phyloP scores from a whole-genome alignment of 805 yeast species.

The Cyberlindnera petersonii region DNA sequence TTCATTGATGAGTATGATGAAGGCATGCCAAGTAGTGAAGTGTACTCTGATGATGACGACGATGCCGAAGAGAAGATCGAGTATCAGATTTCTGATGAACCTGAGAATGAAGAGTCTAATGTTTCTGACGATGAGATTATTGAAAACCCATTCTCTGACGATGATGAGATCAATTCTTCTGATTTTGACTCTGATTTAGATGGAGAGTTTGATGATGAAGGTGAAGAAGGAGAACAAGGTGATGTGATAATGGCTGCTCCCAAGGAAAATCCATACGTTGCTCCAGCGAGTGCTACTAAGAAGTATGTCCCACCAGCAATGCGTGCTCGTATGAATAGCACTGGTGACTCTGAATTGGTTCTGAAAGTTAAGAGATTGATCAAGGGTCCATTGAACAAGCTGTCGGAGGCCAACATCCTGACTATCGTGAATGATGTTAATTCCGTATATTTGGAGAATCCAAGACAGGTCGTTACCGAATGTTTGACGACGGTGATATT shows the following conservation, averaged over 20 bases:
- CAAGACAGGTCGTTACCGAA: constrained; percentile 79
- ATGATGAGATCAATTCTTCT: constrained; percentile 39
- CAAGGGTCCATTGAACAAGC: constrained; percentile 80
- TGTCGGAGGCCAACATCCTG: constrained; percentile 82
- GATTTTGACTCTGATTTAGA: constrained; percentile 42
- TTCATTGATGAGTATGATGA: constrained; percentile 36
- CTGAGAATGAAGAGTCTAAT: constrained; percentile 19
- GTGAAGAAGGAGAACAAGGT: constrained; percentile 28
- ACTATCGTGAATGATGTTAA: constrained; percentile 68
- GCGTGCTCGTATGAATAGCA: constrained; percentile 44
- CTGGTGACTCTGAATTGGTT: constrained; percentile 43
- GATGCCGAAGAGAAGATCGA: neutral
- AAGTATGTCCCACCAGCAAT: constrained; percentile 86
- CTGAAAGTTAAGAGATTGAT: constrained; percentile 53
- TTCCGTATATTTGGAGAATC: constrained; percentile 55
- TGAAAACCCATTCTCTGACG: constrained; percentile 35
- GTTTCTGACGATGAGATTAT: constrained; percentile 22
- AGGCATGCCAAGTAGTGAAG: constrained; percentile 1
- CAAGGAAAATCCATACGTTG: constrained; percentile 72
- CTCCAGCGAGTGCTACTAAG: constrained; percentile 41
- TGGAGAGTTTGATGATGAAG: constrained; percentile 32
- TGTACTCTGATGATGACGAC: constrained; percentile 21
- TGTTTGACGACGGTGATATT: constrained; percentile 58
- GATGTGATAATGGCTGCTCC: constrained; percentile 31
- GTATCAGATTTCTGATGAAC: constrained; percentile 17